Evolutionary conservation across 345 rosid genomes (phyloP).

Genomic region (Capsella bursapastoris): DNA sequence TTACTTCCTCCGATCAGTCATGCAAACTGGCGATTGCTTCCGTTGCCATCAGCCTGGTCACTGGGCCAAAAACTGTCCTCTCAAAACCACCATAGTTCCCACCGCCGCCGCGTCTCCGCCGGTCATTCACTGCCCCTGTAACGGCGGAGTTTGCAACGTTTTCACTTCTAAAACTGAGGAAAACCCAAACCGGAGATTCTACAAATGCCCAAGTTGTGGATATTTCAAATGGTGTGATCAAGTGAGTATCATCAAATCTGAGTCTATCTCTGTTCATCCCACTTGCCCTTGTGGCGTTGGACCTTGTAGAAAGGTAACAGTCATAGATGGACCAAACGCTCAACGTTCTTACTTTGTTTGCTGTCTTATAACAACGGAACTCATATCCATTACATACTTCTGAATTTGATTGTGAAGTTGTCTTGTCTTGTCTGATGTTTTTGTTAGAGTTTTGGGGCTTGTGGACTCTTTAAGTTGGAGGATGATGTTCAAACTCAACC

Average conservation of each 20-base stretch:
- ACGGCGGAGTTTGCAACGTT: not conserved
- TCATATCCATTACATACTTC: not conserved
- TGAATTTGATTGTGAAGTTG: not conserved
- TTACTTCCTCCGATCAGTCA: not conserved
- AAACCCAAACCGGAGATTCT: conserved; percentile 27
- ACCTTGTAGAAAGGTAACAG: conserved; percentile 8
- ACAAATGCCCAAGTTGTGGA: conserved; percentile 20
- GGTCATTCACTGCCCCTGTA: conserved; percentile 9
- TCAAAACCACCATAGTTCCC: not conserved
- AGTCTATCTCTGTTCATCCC: not conserved
- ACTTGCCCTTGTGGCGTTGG: conserved; percentile 27
- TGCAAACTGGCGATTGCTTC: conserved; percentile 3
- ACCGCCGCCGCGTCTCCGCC: not conserved
- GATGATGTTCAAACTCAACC: not conserved
- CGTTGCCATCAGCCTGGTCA: conserved; percentile 26
- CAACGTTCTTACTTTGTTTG: conserved; percentile 30
- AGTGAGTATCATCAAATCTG: conserved; percentile 4
- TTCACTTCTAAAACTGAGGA: conserved; percentile 16
- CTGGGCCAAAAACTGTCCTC: conserved; percentile 27
- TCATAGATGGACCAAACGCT: conserved; percentile 19
- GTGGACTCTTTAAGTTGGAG: conserved; percentile 13
- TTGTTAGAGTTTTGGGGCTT: conserved; percentile 1
- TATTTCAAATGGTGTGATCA: conserved; percentile 33
- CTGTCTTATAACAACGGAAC: not conserved
- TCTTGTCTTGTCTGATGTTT: not conserved